Conservation (phyloP, 495 filamentous ascomycete genomes). For the Filosporella fistucella region DNA sequence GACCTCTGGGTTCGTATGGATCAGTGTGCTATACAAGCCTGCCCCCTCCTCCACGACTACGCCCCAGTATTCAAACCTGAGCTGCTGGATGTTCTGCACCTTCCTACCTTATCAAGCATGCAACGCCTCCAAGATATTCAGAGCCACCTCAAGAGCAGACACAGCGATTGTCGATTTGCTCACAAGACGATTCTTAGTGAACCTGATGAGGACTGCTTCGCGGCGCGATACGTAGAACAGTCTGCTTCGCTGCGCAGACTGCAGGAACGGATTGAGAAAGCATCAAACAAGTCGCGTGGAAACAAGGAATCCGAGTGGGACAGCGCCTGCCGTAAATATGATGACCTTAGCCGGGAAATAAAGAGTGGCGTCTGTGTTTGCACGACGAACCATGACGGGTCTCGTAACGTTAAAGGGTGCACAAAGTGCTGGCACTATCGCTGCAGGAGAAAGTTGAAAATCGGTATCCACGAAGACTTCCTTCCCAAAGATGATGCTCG, state of each 20-base stretch:
- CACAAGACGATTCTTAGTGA: constrained; percentile 32
- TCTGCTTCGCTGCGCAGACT: constrained; percentile 24
- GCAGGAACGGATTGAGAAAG: constrained; percentile 26
- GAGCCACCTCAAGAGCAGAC: constrained; percentile 31
- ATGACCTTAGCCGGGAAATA: constrained; percentile 27
- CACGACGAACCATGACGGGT: constrained; percentile 24
- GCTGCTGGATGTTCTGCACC: constrained; percentile 42
- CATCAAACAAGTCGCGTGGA: constrained; percentile 19
- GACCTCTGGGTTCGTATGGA: constrained; percentile 64
- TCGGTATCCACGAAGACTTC: constrained; percentile 6
- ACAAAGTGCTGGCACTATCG: constrained; percentile 30
- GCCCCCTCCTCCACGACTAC: constrained; percentile 45
- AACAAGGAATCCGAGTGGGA: constrained; percentile 34
- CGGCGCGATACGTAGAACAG: constrained; percentile 31
- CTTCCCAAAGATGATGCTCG: constrained; percentile 15
- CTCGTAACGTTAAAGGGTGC: constrained; percentile 30
- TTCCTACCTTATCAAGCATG: constrained; percentile 47
- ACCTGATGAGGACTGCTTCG: constrained; percentile 33
- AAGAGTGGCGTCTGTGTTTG: constrained; percentile 23
- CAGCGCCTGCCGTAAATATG: constrained; percentile 24
- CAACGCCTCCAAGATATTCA: constrained; percentile 39
- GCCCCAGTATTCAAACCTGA: constrained; percentile 37
- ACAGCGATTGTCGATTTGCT: constrained; percentile 8
- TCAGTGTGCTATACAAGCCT: constrained; percentile 34
- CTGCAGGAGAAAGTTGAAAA: constrained; percentile 23